Percentiles rank a stretch among this genome's conserved stretches.
phyloP scores from a whole-genome alignment of 495 filamentous ascomycete species.

The Cladorrhinum samala region DNA sequence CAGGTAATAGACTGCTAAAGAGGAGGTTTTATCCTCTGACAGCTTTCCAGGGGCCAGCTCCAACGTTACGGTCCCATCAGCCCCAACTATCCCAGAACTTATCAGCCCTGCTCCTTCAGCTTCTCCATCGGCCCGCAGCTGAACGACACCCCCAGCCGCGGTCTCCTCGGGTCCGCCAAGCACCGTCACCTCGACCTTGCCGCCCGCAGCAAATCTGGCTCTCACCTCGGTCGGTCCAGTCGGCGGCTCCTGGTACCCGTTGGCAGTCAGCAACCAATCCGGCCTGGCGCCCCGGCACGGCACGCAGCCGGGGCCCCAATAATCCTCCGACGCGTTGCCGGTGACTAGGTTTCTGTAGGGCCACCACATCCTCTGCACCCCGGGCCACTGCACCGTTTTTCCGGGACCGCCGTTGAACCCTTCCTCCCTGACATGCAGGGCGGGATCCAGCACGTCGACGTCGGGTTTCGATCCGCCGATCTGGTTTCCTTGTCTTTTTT shows the following conservation, averaged over 20 bases:
- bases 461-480: neutral
- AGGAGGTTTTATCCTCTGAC: neutral
- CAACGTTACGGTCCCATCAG: neutral
- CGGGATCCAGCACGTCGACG: neutral
- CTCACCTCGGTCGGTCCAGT: neutral
- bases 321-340: neutral
- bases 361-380: neutral
- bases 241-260: slow-evolving; percentile 1
- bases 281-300: neutral
- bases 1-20: neutral
- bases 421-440: neutral
- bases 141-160: neutral
- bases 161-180: neutral
- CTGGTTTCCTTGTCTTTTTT: neutral
- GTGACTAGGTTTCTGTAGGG: neutral
- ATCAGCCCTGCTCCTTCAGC: neutral
- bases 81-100: neutral
- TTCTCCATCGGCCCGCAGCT: neutral
- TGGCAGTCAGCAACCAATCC: neutral
- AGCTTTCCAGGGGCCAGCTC: neutral
- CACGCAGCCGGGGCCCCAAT: slow-evolving; percentile 1
- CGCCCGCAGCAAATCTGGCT: neutral
- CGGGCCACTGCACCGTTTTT: neutral
- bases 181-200: neutral
- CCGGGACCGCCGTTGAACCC: neutral